phyloP scores from a whole-genome alignment of 2,329 filamentous ascomycete species.

The Sporothrix humicola region DNA sequence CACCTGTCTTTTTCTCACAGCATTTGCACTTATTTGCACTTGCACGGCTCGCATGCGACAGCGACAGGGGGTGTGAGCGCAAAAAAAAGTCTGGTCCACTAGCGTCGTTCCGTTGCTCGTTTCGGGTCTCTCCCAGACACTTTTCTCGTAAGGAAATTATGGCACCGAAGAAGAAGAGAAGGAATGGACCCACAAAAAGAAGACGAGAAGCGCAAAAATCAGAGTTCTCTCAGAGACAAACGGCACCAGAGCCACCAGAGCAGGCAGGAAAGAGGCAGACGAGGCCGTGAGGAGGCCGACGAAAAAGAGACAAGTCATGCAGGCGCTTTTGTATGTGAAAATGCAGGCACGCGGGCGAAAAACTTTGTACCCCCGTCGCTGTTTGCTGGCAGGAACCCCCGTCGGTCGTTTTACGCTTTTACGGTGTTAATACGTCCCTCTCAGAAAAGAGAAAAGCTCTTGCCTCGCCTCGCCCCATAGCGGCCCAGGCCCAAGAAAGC shows the following conservation, averaged over 20 bases:
- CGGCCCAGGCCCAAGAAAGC: not conserved
- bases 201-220: not conserved
- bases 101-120: conserved; percentile 33
- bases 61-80: conserved; percentile 30
- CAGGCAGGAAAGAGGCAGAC: not conserved
- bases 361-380: conserved; percentile 31
- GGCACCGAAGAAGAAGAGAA: conserved; percentile 24
- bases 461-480: conserved; percentile 12
- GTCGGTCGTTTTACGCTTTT: not conserved
- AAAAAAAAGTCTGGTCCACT: conserved; percentile 29
- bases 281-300: conserved; percentile 19
- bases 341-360: conserved; percentile 20
- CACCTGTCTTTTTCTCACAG: not conserved
- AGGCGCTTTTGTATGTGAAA: conserved; percentile 11
- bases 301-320: conserved; percentile 22
- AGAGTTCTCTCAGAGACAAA: not conserved
- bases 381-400: conserved; percentile 17
- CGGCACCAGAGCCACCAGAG: not conserved
- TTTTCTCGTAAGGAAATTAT: conserved; percentile 30
- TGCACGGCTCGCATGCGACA: conserved; percentile 21
- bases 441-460: not conserved
- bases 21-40: not conserved
- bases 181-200: conserved; percentile 31
- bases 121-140: conserved; percentile 32
- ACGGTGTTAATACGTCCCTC: too few relatives aligned